These are phyloP conservation scores for Fusarium sp. DNA, from an alignment of 2,329 filamentous ascomycete species.

Conservation along the genomic window DNA sequence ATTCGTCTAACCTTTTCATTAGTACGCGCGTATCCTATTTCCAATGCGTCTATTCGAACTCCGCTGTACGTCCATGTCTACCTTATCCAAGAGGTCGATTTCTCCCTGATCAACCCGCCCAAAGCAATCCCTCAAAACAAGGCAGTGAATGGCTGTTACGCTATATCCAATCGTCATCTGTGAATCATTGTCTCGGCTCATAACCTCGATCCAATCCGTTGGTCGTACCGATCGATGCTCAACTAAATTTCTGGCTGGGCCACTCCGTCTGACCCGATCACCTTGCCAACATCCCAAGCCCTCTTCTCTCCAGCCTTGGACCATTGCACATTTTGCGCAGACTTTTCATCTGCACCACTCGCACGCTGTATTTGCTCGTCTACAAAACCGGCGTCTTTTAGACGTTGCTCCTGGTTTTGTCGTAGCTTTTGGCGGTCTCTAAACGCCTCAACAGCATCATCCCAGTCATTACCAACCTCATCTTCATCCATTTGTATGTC, in stretches of 20 bases:
- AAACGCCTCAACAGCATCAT: constrained; percentile 79
- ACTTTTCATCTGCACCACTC: constrained; percentile 69
- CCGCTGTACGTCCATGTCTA: not conserved
- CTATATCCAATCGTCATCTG: constrained; percentile 24
- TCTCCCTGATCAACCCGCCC: not conserved
- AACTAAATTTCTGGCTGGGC: constrained; percentile 15
- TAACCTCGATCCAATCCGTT: constrained; percentile 6
- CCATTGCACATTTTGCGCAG: constrained; percentile 76
- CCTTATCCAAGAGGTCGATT: not conserved
- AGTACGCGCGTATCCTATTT: not conserved
- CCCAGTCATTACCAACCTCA: constrained; percentile 74
- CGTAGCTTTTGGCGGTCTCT: constrained; percentile 83
- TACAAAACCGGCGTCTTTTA: constrained; percentile 81
- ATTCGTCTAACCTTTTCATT: not conserved
- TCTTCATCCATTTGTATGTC: constrained; percentile 62
- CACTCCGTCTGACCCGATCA: constrained; percentile 22
- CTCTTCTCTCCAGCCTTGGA: constrained; percentile 71
- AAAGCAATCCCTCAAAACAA: constrained; percentile 14
- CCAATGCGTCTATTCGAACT: constrained; percentile 3
- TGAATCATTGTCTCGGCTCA: constrained; percentile 9
- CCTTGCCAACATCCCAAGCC: constrained; percentile 69
- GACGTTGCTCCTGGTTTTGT: constrained; percentile 76
- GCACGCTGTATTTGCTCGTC: constrained; percentile 71
- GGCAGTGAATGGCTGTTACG: not conserved
- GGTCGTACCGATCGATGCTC: not conserved